Evolutionary conservation across 768 basidiomycete genomes (phyloP).

Genomic region (Collybia nuda): DNA sequence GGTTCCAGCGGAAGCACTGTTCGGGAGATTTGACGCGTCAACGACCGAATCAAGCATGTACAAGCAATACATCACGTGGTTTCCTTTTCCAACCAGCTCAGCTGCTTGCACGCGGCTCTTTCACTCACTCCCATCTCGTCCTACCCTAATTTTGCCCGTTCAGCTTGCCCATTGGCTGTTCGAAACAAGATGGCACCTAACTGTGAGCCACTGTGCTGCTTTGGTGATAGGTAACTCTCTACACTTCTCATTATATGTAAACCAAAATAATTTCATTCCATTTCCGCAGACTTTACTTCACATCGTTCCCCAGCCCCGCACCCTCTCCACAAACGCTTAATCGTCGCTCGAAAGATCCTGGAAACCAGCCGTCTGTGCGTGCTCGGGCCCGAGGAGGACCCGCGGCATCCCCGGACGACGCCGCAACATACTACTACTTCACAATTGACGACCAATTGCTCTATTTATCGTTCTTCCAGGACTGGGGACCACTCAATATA

Average conservation of each 20-base stretch:
- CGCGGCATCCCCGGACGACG: conserved; percentile 69
- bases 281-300: conserved; percentile 74
- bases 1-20: conserved; percentile 6
- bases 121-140: conserved; percentile 16
- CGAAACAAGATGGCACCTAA: conserved; percentile 38
- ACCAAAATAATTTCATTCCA: conserved; percentile 12
- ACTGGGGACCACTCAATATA: conserved; percentile 91
- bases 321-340: conserved; percentile 71
- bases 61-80: conserved; percentile 20
- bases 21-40: background rate
- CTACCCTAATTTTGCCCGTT: conserved; percentile 7
- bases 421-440: conserved; percentile 84
- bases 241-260: conserved; percentile 8
- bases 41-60: conserved; percentile 1
- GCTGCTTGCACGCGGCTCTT: conserved; percentile 20
- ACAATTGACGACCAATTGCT: conserved; percentile 90
- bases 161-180: conserved; percentile 12
- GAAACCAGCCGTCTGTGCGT: conserved; percentile 61
- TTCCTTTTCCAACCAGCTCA: conserved; percentile 14
- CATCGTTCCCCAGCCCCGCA: conserved; percentile 78
- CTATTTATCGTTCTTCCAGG: conserved; percentile 92
- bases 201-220: conserved; percentile 80
- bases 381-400: conserved; percentile 58
- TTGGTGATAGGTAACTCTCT: conserved; percentile 63
- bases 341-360: conserved; percentile 46